Percentiles rank a stretch among this genome's conserved stretches.
These are phyloP conservation scores for Starmerella roubikii DNA, from an alignment of 805 yeast genomes.

Conservation along the genomic window DNA sequence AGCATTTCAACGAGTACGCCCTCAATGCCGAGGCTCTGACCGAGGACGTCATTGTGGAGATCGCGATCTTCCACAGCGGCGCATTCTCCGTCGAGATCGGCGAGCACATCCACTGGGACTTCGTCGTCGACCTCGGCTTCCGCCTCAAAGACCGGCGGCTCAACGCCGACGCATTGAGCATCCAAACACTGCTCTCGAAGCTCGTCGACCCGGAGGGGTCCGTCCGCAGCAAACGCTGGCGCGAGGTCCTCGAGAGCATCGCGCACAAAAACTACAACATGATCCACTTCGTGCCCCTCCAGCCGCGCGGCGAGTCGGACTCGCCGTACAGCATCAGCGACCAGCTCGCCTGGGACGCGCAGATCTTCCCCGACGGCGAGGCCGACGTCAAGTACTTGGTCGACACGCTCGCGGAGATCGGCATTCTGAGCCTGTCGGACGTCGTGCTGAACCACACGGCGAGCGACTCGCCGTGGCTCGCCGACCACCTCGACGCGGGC, in stretches of 20 bases:
- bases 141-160: constrained; percentile 41
- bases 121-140: constrained; percentile 70
- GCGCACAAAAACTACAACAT: constrained; percentile 75
- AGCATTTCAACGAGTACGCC: constrained; percentile 39
- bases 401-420: constrained; percentile 35
- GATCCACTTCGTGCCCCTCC: constrained; percentile 93
- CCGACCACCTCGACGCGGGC: constrained; percentile 80
- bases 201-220: constrained; percentile 58
- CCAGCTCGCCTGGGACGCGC: constrained; percentile 65
- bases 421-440: constrained; percentile 70
- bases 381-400: constrained; percentile 44
- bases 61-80: constrained; percentile 61
- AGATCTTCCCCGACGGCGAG: constrained; percentile 40
- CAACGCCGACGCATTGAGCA: constrained; percentile 62
- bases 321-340: constrained; percentile 90
- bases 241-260: constrained; percentile 44
- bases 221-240: constrained; percentile 41
- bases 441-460: constrained; percentile 94
- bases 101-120: constrained; percentile 40
- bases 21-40: constrained; percentile 33
- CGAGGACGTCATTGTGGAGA: constrained; percentile 47
- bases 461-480: constrained; percentile 72
- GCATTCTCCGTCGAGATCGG: constrained; percentile 61
- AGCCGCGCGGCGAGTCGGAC: constrained; percentile 74
- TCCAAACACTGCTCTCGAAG: constrained; percentile 79